phyloP scores from a whole-genome alignment of 495 filamentous ascomycete species.

The Massariosphaeria phaeospora region DNA sequence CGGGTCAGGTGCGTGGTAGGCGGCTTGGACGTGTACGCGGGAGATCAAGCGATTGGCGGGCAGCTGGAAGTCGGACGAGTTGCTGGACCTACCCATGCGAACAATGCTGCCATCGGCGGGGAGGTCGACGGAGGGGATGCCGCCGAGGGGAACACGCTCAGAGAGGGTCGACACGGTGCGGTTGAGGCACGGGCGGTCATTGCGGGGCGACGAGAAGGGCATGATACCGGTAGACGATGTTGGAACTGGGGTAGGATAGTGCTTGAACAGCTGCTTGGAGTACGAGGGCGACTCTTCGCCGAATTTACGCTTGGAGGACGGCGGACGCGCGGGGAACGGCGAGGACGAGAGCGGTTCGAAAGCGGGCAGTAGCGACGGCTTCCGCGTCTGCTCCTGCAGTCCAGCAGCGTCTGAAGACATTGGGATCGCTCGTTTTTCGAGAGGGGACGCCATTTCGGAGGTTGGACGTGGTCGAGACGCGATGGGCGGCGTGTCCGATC shows the following conservation, averaged over 20 bases:
- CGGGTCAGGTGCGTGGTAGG: constrained; percentile 63
- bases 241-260: constrained; percentile 85
- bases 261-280: constrained; percentile 64
- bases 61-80: constrained; percentile 84
- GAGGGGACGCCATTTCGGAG: constrained; percentile 26
- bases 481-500: constrained; percentile 22
- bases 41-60: constrained; percentile 88
- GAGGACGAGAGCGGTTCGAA: constrained; percentile 92
- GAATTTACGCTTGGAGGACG: constrained; percentile 41
- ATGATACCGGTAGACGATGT: constrained; percentile 90
- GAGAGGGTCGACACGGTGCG: constrained; percentile 64
- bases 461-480: constrained; percentile 20
- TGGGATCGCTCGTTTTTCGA: constrained; percentile 3
- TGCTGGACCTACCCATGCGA: constrained; percentile 86
- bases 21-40: constrained; percentile 83
- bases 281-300: constrained; percentile 46
- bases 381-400: constrained; percentile 19
- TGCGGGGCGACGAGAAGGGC: constrained; percentile 73
- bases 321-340: constrained; percentile 61
- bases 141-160: constrained; percentile 78
- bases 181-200: constrained; percentile 51
- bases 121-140: constrained; percentile 73
- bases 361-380: constrained; percentile 73
- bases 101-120: constrained; percentile 76
- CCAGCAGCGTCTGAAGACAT: constrained; percentile 6